A percentile compares a stretch with the other conserved stretches of the same genome.
phyloP scores from a whole-genome alignment of 2,329 filamentous ascomycete species.

The Allantophomopsis cytisporea region DNA sequence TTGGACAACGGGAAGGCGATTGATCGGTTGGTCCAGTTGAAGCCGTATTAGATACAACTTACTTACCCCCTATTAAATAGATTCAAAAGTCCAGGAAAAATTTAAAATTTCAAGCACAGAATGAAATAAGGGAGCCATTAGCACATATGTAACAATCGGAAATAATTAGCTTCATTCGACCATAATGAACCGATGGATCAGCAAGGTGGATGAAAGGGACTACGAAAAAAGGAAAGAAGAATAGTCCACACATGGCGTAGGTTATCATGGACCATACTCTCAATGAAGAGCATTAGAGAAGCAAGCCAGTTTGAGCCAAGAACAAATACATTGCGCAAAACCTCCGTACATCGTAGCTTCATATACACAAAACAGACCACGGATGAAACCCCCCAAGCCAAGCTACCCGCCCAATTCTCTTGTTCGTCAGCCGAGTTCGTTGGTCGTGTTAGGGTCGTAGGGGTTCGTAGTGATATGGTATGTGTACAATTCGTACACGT shows the following conservation, averaged over 20 bases:
- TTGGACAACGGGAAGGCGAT: conserved; percentile 44
- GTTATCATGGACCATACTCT: no score
- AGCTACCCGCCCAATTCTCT: conserved; percentile 5
- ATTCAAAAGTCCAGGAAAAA: no score
- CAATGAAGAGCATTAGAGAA: conserved; percentile 3
- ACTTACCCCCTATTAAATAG: no score
- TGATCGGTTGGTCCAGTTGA: conserved; percentile 34
- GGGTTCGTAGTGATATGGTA: conserved; percentile 9
- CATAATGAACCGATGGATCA: no score
- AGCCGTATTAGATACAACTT: neutral
- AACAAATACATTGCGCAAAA: conserved; percentile 7
- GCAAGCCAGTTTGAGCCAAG: conserved; percentile 5
- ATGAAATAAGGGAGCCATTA: no score
- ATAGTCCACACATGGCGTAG: conserved; percentile 1
- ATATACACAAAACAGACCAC: conserved; percentile 11
- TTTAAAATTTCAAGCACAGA: no score
- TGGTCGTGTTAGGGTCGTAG: conserved; percentile 11
- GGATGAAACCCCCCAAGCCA: conserved; percentile 4
- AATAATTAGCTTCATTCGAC: no score
- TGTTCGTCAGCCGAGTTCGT: conserved; percentile 6
- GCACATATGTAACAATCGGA: no score
- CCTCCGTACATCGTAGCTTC: conserved; percentile 13
- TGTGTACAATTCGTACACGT: conserved; percentile 11
- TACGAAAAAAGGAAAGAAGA: no score
- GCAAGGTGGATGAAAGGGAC: no score